Evolutionary conservation across 1,139 yeast genomes (phyloP), one percentile per base, ranked within the genome.

Genomic region (Kodamaea plutei): DNA sequence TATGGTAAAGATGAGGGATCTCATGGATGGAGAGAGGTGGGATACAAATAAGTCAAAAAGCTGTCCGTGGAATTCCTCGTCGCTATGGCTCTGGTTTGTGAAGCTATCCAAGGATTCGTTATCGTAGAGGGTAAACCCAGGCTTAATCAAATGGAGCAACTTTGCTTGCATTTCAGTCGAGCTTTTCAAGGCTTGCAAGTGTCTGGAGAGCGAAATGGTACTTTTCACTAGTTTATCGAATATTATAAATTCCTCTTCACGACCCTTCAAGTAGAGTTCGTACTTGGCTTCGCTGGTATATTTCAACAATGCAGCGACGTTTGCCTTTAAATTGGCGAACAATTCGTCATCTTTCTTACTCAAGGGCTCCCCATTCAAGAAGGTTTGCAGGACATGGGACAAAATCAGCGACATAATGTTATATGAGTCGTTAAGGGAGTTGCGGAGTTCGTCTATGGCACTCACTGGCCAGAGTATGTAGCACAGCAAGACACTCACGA

Each of bases 11-110:
- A 76, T 68, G 40, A 79, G 76, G 2, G 87, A 77, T 45, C 76
- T 75, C 54, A 82, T 70, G 0, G 89, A 79, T 0, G 94, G 93
- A 0, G 89, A 84, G 29, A 84, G 60, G 43, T 79, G 69, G 41
- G 70, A 71, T 3, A 80, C 77, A 52, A 84, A 84, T 25, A 80
- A 50, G 34, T 76, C 78, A 52, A 82, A 82, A 13, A 83, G 22
- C 20, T 25, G 18, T 12, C 9, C 16, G 11, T 25, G 31, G n/a
- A n/a, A n/a, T n/a, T n/a, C n/a, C 18, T 2, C 43, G 36, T 2
- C 53, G 19, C 33, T 24, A 12, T 43, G 47, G 9, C 49, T 40
- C 2, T 37, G 47, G 8, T 15, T 30, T 1, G n/a, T 23, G 9
- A 37, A 37, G 17, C 26, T 26, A 15, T 30, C 30, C 7, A 26